A percentile compares a stretch with the other conserved stretches of the same genome.
phyloP scores from a whole-genome alignment of 768 basidiomycete species.

The Trametes cubensis region DNA sequence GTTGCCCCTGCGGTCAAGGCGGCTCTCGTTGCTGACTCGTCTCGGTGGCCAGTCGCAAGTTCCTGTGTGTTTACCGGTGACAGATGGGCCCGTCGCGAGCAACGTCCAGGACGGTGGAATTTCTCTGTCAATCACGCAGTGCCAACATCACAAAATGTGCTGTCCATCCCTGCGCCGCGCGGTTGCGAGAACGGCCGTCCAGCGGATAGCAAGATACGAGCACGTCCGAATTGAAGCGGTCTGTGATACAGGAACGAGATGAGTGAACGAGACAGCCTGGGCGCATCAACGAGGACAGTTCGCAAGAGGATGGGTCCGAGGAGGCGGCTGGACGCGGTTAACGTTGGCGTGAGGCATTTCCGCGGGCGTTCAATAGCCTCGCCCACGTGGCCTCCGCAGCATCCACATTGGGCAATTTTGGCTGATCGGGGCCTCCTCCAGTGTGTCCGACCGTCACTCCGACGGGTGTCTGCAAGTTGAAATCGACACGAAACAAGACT shows the following conservation, averaged over 20 bases:
- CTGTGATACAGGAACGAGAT: not conserved
- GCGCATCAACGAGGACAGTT: no score
- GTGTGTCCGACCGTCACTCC: no score
- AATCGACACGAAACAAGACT: not conserved
- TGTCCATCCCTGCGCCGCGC: no score
- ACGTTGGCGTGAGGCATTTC: slow-evolving; percentile 6
- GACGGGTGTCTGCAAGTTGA: not conserved
- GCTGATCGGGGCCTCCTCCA: not conserved
- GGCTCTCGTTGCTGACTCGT: no score
- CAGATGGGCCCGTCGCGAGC: no score
- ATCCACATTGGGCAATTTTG: not conserved
- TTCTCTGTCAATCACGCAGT: no score
- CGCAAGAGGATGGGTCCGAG: no score
- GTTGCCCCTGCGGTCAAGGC: not conserved
- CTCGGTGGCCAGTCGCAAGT: no score
- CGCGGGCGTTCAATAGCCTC: slow-evolving; percentile 11
- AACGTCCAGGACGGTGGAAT: no score
- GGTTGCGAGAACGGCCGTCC: no score
- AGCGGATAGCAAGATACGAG: not conserved
- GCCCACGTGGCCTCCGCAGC: not conserved
- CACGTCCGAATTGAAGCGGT: not conserved
- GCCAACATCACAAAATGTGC: no score
- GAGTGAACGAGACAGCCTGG: not conserved
- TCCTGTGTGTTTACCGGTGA: no score
- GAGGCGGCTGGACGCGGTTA: not conserved